Conservation (phyloP, 2,329 filamentous ascomycete species). For the Penicillium sp. region DNA sequence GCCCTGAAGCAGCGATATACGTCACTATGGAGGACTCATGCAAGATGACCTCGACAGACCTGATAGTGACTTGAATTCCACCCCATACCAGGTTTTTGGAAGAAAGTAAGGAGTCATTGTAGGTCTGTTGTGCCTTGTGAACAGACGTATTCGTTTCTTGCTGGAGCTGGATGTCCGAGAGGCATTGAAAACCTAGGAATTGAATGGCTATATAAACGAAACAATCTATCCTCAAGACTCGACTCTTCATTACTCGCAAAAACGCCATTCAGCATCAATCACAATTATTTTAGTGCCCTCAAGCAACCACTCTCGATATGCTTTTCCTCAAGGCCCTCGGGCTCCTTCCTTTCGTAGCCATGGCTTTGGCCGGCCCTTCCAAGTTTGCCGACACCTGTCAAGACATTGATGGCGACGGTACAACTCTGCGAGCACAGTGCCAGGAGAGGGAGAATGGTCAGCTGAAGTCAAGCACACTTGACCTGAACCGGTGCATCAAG, state of each 20-base stretch:
- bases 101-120: constrained; percentile 9
- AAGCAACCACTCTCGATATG: too few species aligned
- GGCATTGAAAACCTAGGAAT: too few species aligned
- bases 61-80: not conserved
- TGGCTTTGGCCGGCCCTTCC: constrained; percentile 16
- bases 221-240: not conserved
- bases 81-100: not conserved
- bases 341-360: constrained; percentile 16
- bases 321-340: not conserved
- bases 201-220: constrained; percentile 6
- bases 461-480: constrained; percentile 8
- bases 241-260: not conserved
- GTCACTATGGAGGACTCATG: constrained; percentile 1
- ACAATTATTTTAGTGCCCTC: constrained; percentile 4
- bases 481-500: constrained; percentile 23
- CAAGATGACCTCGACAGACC: constrained; percentile 13
- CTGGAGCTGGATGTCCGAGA: not conserved
- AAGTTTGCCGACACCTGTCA: constrained; percentile 21
- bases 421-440: constrained; percentile 14
- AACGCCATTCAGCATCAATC: not conserved
- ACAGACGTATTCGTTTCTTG: not conserved
- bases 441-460: constrained; percentile 15
- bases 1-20: not conserved
- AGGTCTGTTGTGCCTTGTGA: not conserved
- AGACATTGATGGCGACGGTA: constrained; percentile 16